Conservation (phyloP, 352 stramenopile genomes). For the Phytophthora citrophthora region DNA sequence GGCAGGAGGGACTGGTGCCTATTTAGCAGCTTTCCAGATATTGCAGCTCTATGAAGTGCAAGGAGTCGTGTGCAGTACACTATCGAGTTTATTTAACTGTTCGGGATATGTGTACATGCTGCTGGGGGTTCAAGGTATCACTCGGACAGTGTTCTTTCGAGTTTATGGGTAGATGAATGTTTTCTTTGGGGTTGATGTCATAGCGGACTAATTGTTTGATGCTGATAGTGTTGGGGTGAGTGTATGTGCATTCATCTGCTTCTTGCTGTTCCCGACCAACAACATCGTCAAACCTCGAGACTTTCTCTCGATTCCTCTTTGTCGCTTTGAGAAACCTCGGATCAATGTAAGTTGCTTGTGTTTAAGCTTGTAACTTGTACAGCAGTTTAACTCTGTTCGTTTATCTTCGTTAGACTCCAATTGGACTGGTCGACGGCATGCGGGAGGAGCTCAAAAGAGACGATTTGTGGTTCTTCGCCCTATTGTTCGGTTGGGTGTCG, state of each 20-base stretch:
- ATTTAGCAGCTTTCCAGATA: conserved; percentile 82
- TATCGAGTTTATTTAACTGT: conserved; percentile 87
- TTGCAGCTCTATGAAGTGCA: conserved; percentile 79
- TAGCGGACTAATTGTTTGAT: background rate
- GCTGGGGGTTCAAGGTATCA: conserved; percentile 55
- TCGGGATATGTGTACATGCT: conserved; percentile 89
- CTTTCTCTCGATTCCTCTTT: conserved; percentile 55
- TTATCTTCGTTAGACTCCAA: conserved; percentile 47
- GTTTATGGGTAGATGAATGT: conserved; percentile 55
- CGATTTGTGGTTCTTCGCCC: conserved; percentile 81
- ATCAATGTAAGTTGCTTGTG: conserved; percentile 46
- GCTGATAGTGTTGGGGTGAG: conserved; percentile 51
- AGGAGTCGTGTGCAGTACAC: conserved; percentile 77
- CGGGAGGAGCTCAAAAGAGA: conserved; percentile 50
- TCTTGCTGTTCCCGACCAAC: conserved; percentile 77
- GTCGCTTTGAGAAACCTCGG: conserved; percentile 56
- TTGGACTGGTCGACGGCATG: conserved; percentile 64
- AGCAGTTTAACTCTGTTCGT: background rate
- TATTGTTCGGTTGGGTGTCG: conserved; percentile 85
- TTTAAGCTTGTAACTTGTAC: background rate
- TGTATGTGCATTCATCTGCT: conserved; percentile 52
- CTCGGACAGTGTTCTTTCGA: conserved; percentile 59
- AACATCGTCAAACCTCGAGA: conserved; percentile 60
- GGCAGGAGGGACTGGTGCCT: conserved; percentile 75
- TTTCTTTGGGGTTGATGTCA: background rate